phyloP scores from a whole-genome alignment of 805 yeast species.

The Pichia rugopelliculosa region DNA sequence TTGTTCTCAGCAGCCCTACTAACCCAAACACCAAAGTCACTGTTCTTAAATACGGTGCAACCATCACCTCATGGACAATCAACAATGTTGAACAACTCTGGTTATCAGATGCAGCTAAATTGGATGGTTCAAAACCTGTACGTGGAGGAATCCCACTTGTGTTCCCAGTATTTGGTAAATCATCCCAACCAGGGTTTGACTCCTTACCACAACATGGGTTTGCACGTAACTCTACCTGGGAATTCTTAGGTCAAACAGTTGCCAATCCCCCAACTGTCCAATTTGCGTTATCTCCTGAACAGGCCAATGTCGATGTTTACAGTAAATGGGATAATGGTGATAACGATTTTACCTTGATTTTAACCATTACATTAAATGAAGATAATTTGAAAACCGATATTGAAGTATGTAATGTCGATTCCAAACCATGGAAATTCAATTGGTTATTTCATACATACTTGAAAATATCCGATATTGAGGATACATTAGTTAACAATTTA shows the following conservation, averaged over 20 bases:
- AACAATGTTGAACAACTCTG: conserved; percentile 75
- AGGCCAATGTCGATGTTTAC: conserved; percentile 55
- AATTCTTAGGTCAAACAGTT: conserved; percentile 78
- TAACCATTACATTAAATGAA: conserved; percentile 54
- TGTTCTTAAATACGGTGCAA: conserved; percentile 82
- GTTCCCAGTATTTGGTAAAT: conserved; percentile 87
- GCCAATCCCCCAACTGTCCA: conserved; percentile 72
- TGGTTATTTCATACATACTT: conserved; percentile 94
- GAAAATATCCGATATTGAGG: conserved; percentile 67
- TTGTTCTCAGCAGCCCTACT: conserved; percentile 49
- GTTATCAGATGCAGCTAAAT: conserved; percentile 67
- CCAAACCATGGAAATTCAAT: conserved; percentile 69
- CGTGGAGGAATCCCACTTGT: conserved; percentile 97
- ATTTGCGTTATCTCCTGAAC: conserved; percentile 85
- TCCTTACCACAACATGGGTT: conserved; percentile 93
- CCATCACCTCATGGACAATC: conserved; percentile 73
- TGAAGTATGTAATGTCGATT: conserved; percentile 68
- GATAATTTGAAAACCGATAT: conserved; percentile 59
- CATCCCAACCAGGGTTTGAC: conserved; percentile 49
- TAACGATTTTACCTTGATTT: conserved; percentile 70
- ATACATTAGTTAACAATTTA: conserved; percentile 68
- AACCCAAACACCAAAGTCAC: conserved; percentile 49
- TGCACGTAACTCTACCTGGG: conserved; percentile 89
- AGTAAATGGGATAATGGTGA: conserved; percentile 46
- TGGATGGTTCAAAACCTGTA: conserved; percentile 91